Base-by-base conservation (phyloP, 805 yeast genomes). In the Metschnikowia bowlesiae region DNA sequence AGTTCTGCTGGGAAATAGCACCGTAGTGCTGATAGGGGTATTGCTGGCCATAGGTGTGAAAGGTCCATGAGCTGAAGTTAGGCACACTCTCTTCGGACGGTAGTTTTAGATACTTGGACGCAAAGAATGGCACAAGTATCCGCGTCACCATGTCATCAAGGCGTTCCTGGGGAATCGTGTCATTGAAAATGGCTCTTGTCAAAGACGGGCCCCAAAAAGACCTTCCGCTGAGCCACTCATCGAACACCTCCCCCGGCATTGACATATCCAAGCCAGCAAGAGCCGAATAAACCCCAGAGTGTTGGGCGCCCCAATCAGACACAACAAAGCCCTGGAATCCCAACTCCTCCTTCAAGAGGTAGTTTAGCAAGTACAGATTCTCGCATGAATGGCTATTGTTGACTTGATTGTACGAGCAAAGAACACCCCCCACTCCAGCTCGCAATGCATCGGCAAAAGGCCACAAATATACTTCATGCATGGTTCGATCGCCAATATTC, bases 291-390 rank as follows among this genome's bases (percentile, higher is more conserved):
- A 81, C 80, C 6, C 87, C 86, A 8, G 77, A 61, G 55, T 78
- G 83, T 52, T 78, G 83, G 5, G 84, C 86, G n/a, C 80, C 81
- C 85, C 86, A 81, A 59, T 82, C 87, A 29, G 83, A 74, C 50
- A 81, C 76, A n/a, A 82, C 83, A 62, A 80, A 82, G 0, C 87
- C 87, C 65, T 82, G 85, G 58, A 82, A 83, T 0, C 85, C 86
- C 46, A 81, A 63, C 62, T 83, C 85, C 44, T 76, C 83, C 63
- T 82, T 83, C 54, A 83, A 64, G 28, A 83, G 64, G 49, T 76
- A 70, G 62, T 82, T 82, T 54, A 83, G 55, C 40, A 81, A 67
- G 52, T 78, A 75, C 2, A 82, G 72, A 59, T 83, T 83, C 56
- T 83, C 83, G 59, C 86, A 82, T 7, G 84, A 78, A 53, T 79